A percentile compares a stretch with the other conserved stretches of the same genome.
These are phyloP conservation scores for Platismatia glauca DNA, from an alignment of 495 filamentous ascomycete genomes.

Conservation along the genomic window DNA sequence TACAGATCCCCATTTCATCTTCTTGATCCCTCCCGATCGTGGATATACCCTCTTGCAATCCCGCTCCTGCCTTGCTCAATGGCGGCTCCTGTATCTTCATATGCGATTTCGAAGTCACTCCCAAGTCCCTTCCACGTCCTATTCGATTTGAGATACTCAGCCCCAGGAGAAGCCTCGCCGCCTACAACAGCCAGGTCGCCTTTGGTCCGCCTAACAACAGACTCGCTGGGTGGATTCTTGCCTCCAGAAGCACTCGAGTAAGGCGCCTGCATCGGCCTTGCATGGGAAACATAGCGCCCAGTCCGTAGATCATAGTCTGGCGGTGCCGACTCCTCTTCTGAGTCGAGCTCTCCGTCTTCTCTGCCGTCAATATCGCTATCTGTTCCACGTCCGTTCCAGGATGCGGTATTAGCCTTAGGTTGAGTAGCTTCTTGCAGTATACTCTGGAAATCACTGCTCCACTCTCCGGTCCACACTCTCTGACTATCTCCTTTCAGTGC, in stretches of 20 bases:
- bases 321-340: slow-evolving; percentile 59
- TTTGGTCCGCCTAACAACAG: slow-evolving; percentile 53
- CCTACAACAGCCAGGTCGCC: slow-evolving; percentile 68
- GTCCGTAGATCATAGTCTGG: slow-evolving; percentile 91
- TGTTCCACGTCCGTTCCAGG: slow-evolving; percentile 15
- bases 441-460: slow-evolving; percentile 65
- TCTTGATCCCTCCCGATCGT: slow-evolving; percentile 27
- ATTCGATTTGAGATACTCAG: slow-evolving; percentile 73
- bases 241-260: slow-evolving; percentile 29
- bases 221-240: slow-evolving; percentile 28
- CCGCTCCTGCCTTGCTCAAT: slow-evolving; percentile 82
- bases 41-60: slow-evolving; percentile 80
- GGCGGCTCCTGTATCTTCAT: slow-evolving; percentile 52
- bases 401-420: slow-evolving; percentile 10
- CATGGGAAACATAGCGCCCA: slow-evolving; percentile 72
- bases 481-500: slow-evolving; percentile 59
- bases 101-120: slow-evolving; percentile 66
- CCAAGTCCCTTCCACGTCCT: slow-evolving; percentile 89
- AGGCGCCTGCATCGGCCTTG: slow-evolving; percentile 63
- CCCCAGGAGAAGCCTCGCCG: slow-evolving; percentile 77
- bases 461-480: slow-evolving; percentile 67
- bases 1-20: neutral
- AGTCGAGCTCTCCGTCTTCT: slow-evolving; percentile 36
- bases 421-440: slow-evolving; percentile 33
- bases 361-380: slow-evolving; percentile 20